Percentiles rank a stretch among this genome's conserved stretches.
These are phyloP conservation scores for Leishmania tropica DNA, from an alignment of 208 protist species.

Conservation along the genomic window DNA sequence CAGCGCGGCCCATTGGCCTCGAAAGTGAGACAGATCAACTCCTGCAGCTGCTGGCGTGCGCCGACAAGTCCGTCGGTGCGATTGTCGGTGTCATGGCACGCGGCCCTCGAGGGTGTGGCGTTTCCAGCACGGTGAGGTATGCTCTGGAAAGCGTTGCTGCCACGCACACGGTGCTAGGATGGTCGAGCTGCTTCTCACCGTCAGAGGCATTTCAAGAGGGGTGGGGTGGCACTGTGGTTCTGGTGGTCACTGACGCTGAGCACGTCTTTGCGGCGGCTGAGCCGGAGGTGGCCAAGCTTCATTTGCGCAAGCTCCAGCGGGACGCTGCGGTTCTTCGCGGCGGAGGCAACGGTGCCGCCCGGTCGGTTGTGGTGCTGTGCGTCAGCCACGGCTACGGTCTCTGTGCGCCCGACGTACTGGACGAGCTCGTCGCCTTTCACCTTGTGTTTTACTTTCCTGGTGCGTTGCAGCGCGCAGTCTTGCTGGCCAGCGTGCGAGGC, in stretches of 20 bases:
- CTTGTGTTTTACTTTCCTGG: conserved; percentile 49
- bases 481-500: conserved; percentile 57
- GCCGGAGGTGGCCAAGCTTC: conserved; percentile 38
- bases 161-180: conserved; percentile 32
- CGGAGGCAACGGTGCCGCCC: conserved; percentile 13
- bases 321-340: conserved; percentile 35
- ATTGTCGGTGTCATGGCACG: conserved; percentile 49
- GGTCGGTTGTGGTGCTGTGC: conserved; percentile 57
- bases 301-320: conserved; percentile 28
- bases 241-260: conserved; percentile 46
- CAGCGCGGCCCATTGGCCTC: conserved; percentile 39
- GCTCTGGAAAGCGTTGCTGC: conserved; percentile 21
- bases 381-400: conserved; percentile 37
- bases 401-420: conserved; percentile 36
- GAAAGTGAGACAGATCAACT: conserved; percentile 38
- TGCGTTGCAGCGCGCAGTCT: conserved; percentile 40
- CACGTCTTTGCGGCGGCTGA: conserved; percentile 51
- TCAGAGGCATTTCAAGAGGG: conserved; percentile 8
- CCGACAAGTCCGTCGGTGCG: conserved; percentile 22
- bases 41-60: conserved; percentile 26
- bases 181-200: conserved; percentile 39
- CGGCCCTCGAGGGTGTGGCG: conserved; percentile 60
- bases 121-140: conserved; percentile 35
- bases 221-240: conserved; percentile 23
- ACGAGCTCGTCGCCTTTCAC: conserved; percentile 45